phyloP scores from a whole-genome alignment of 169 alveolate genomes.

The Eimeria brunetti region DNA sequence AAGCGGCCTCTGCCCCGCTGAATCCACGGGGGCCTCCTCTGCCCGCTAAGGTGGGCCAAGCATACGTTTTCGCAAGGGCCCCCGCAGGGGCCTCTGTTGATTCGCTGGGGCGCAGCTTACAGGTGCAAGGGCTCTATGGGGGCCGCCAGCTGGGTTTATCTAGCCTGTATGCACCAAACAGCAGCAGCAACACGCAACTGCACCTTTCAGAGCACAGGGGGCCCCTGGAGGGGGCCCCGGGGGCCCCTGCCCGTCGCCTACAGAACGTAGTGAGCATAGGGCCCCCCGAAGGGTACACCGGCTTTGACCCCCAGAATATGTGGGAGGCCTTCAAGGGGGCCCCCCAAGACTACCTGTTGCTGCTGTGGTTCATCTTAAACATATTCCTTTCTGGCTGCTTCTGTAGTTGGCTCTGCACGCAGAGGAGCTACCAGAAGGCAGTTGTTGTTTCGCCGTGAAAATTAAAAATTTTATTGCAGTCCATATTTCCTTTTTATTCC shows the following conservation, averaged over 20 bases:
- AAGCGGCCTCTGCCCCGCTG: background rate
- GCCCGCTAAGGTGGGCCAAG: too few relatives aligned
- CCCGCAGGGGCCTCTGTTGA: background rate
- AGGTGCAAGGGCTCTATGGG: background rate
- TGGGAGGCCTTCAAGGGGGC: conserved; percentile 67
- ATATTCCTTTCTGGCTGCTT: conserved; percentile 14
- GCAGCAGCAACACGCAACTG: conserved; percentile 1
- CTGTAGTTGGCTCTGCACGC: conserved; percentile 77
- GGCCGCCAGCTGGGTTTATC: background rate
- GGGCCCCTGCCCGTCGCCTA: conserved; percentile 42
- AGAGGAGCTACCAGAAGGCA: conserved; percentile 57
- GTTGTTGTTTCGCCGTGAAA: conserved; percentile 69
- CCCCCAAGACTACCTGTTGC: conserved; percentile 67
- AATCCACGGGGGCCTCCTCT: too few relatives aligned
- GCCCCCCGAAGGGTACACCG: conserved; percentile 58
- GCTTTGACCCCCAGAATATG: conserved; percentile 43
- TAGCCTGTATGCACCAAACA: background rate
- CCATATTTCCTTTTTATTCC: too few relatives aligned
- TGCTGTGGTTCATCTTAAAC: background rate
- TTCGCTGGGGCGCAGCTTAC: background rate
- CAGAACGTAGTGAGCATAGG: conserved; percentile 37
- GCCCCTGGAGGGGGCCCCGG: background rate
- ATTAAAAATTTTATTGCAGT: too few relatives aligned
- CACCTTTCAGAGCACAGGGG: background rate
- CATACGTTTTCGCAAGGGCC: background rate